Base-by-base conservation (phyloP, 805 yeast genomes). In the Metschnikowia colocasiae region DNA sequence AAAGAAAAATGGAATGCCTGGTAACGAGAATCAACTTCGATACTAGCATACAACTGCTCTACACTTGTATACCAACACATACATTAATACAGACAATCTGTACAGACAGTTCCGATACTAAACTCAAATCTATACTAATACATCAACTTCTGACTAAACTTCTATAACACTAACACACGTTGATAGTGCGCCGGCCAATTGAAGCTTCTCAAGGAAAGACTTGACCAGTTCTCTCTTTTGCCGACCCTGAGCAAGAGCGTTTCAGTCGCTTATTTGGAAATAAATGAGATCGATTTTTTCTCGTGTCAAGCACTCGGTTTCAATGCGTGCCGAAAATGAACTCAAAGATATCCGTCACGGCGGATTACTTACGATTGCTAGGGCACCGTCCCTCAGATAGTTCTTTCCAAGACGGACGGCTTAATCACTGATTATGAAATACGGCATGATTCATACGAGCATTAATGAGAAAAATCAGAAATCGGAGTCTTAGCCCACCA, bases 241-340 rank as follows among this genome's bases (percentile, higher is more conserved):
- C 25, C 41, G 3, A 16, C 5, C 3, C 7, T 31, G 15, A 18
- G 13, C 10, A n/a, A 40, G 2, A 43, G 46, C 9, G 22, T 40
- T 4, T 62, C 60, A 40, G 35, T 63, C 2, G 56, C 61, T 0
- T 56, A 62, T n/a, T 45, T 71, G 16, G 67, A 68, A 34, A 56
- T 71, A 2, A 26, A 46, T 3, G 67, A 62, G 13, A 58, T 71
- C 22, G 61, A 59, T 1, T 51, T 69, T 16, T 68, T 67, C 38
- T 43, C 54, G 70, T 40, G 72, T 70, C 46, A 69, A 62, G 46
- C 49, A 59, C 38, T 16, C 27, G 10, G 59, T 67, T 29, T 52
- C 55, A 20, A 42, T 44, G 37, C 19, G 23, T 3, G 30, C 55
- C 22, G 68, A 67, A 23, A 59, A 55, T 1, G 34, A 35, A 6